A percentile compares a stretch with the other conserved stretches of the same genome.
phyloP scores from a whole-genome alignment of 306 rosid genomes.

The Astragalus glycyphyllos region DNA sequence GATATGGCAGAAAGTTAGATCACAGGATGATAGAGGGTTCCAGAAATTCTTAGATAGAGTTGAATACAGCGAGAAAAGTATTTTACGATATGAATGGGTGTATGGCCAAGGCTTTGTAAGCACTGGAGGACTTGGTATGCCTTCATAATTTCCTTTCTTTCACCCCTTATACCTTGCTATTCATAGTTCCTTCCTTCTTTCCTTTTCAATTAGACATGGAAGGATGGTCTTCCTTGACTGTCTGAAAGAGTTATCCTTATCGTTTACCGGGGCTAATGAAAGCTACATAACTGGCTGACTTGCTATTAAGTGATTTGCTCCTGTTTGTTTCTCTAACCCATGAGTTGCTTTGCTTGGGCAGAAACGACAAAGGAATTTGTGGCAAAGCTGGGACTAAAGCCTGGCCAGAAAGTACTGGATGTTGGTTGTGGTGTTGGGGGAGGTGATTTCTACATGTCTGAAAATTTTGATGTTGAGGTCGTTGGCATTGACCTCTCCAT shows the following conservation, averaged over 20 bases:
- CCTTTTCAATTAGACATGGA: conserved; percentile 10
- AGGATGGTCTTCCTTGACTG: conserved; percentile 23
- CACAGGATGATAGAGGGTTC: conserved; percentile 65
- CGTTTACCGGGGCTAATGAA: conserved; percentile 18
- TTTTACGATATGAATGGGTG: conserved; percentile 62
- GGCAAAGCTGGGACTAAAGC: conserved; percentile 72
- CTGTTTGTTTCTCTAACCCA: conserved; percentile 27
- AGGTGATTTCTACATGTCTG: conserved; percentile 95
- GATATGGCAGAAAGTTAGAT: conserved; percentile 66
- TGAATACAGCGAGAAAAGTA: conserved; percentile 60
- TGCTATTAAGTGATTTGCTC: conserved; percentile 19
- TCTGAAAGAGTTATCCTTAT: conserved; percentile 10
- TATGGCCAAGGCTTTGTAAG: conserved; percentile 74
- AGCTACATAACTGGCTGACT: conserved; percentile 25
- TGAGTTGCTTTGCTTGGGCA: conserved; percentile 47
- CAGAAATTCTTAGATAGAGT: conserved; percentile 66
- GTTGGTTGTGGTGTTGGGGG: conserved; percentile 99
- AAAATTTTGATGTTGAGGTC: conserved; percentile 78
- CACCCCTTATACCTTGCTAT: not conserved
- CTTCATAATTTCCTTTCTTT: conserved; percentile 27
- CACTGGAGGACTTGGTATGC: conserved; percentile 75
- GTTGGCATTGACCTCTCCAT: conserved; percentile 92
- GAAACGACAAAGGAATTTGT: conserved; percentile 90
- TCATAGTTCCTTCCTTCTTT: not conserved
- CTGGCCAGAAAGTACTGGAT: conserved; percentile 87